phyloP scores from a whole-genome alignment of 768 basidiomycete species.

The Myochromella boudieri region DNA sequence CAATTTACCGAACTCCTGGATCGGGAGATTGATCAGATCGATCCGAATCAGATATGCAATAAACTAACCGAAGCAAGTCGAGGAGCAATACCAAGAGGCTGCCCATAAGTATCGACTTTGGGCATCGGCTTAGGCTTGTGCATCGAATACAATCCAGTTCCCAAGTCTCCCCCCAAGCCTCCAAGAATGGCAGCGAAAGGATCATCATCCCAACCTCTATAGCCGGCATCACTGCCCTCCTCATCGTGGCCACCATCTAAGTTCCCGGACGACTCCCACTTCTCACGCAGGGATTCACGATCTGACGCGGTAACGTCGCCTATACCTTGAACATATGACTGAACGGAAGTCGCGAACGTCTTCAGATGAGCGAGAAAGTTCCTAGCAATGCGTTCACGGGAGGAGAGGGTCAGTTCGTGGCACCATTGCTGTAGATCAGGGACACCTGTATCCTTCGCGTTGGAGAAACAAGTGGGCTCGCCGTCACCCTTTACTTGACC shows the following conservation, averaged over 20 bases:
- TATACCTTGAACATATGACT: conserved; percentile 49
- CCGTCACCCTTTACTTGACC: conserved; percentile 64
- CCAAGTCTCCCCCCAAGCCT: conserved; percentile 21
- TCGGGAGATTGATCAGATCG: neutral
- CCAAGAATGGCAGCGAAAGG: conserved; percentile 34
- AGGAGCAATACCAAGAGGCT: conserved; percentile 45
- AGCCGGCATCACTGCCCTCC: conserved; percentile 17
- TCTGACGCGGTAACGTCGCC: conserved; percentile 52
- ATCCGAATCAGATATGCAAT: neutral
- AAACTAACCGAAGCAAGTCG: conserved; percentile 36
- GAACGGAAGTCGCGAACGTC: conserved; percentile 46
- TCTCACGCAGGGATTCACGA: conserved; percentile 45
- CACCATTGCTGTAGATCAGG: conserved; percentile 61
- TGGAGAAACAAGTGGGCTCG: conserved; percentile 53
- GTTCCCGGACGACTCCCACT: conserved; percentile 52
- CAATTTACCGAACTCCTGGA: conserved; percentile 46
- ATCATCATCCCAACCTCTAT: conserved; percentile 21
- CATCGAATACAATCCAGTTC: conserved; percentile 34
- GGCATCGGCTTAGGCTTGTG: conserved; percentile 28
- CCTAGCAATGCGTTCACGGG: conserved; percentile 45
- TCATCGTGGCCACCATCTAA: conserved; percentile 23
- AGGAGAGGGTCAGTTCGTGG: conserved; percentile 50
- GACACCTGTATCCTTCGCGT: conserved; percentile 52
- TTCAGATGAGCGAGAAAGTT: conserved; percentile 48
- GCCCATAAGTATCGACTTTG: conserved; percentile 42